A percentile compares a stretch with the other conserved stretches of the same genome.
Conservation (phyloP, 2,329 filamentous ascomycete species). For the Paecilomyces variotii region DNA sequence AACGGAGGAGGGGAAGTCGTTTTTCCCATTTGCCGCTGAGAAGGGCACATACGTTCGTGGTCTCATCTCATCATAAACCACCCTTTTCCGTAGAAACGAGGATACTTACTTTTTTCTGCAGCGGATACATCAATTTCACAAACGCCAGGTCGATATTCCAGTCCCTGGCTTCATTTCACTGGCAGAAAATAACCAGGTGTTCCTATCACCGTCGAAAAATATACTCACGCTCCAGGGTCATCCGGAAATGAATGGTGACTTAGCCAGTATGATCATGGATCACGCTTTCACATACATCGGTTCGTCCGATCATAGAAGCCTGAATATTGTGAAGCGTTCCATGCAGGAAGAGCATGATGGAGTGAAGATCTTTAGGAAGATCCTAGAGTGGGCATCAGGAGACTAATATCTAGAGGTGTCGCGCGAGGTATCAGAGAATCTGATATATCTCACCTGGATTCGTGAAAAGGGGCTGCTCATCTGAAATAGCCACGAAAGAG, state of each 20-base stretch:
- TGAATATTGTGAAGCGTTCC: background rate
- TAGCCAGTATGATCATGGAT: slow-evolving; percentile 30
- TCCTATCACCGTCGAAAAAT: slow-evolving; percentile 31
- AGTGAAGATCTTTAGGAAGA: background rate
- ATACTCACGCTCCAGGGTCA: slow-evolving; percentile 41
- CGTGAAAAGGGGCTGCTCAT: background rate
- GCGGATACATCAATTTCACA: slow-evolving; percentile 7
- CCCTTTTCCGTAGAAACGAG: slow-evolving; percentile 29
- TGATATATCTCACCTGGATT: background rate
- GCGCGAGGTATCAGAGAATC: background rate
- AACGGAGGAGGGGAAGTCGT: slow-evolving; percentile 29
- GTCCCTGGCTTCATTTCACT: slow-evolving; percentile 28
- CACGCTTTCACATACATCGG: background rate
- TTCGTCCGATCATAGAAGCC: background rate
- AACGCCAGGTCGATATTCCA: slow-evolving; percentile 30
- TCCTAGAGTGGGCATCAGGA: background rate
- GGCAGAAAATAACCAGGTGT: slow-evolving; percentile 31
- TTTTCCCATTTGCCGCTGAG: slow-evolving; percentile 24
- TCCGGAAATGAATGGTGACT: slow-evolving; percentile 33
- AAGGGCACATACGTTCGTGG: background rate
- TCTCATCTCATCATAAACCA: slow-evolving; percentile 19
- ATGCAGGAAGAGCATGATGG: background rate
- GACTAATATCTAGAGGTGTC: background rate
- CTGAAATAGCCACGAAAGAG: background rate
- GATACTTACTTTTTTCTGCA: background rate